A percentile compares a stretch with the other conserved stretches of the same genome.
Conservation (phyloP, 192 early-diverging fungal species). For the Geranomyces michiganensis region DNA sequence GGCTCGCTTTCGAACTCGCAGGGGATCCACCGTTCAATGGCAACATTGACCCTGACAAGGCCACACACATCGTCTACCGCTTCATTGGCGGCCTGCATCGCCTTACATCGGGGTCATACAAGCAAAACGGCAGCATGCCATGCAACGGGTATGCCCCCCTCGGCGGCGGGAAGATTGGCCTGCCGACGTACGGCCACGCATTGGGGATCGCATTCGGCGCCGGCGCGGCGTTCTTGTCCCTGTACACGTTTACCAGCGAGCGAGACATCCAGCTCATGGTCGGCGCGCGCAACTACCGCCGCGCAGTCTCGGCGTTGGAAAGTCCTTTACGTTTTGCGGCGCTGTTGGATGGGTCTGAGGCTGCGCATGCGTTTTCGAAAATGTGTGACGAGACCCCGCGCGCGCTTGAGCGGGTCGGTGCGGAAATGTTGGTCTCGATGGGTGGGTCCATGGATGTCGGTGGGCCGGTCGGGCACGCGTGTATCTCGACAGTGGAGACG, state of each 20-base stretch:
- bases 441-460: not conserved
- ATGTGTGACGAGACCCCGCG: not conserved
- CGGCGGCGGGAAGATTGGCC: not conserved
- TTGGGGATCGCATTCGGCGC: not conserved
- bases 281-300: not conserved
- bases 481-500: not conserved
- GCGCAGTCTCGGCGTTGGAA: not conserved
- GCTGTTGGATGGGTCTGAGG: not conserved
- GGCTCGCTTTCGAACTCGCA: not conserved
- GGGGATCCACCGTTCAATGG: not conserved
- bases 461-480: not conserved
- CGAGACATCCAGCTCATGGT: constrained; percentile 9
- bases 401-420: not conserved
- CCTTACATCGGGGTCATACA: not conserved
- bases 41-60: not conserved
- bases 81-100: not conserved
- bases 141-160: not conserved
- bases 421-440: not conserved
- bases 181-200: not conserved
- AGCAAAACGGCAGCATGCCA: not conserved
- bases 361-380: not conserved
- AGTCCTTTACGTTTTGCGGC: not conserved
- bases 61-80: not conserved
- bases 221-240: not conserved
- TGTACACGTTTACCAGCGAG: not conserved